Evolutionary conservation across 371 early-diverging fungal genomes (phyloP).

Genomic region (Dichotomocladium elegans): DNA sequence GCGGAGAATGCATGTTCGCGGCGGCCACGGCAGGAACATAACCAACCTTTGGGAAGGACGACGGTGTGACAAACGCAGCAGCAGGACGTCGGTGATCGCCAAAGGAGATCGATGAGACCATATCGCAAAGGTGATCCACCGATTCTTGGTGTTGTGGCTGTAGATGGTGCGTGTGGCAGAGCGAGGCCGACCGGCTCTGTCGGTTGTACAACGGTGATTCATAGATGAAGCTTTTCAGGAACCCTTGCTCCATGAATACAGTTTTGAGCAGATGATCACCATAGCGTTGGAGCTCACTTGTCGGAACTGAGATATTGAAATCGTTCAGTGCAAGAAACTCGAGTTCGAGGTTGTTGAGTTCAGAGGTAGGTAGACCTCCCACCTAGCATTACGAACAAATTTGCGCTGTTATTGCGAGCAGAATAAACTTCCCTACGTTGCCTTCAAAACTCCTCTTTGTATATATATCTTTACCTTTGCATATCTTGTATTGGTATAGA

Average conservation of each 20-base stretch:
- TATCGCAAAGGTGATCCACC: conserved; percentile 13
- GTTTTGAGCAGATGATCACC: conserved; percentile 45
- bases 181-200: conserved; percentile 33
- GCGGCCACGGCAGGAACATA: no score
- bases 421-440: background rate
- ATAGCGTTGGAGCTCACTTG: conserved; percentile 43
- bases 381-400: no score
- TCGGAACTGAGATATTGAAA: conserved; percentile 58
- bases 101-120: background rate
- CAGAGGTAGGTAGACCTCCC: conserved; percentile 75
- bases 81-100: conserved; percentile 8
- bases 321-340: conserved; percentile 67
- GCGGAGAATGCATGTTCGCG: no score
- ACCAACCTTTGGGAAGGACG: no score
- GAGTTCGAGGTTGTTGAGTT: conserved; percentile 78
- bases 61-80: conserved; percentile 8
- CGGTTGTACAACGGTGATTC: conserved; percentile 14
- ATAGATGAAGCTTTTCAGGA: conserved; percentile 18
- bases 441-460: background rate
- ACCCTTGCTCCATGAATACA: conserved; percentile 30
- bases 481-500: conserved; percentile 77
- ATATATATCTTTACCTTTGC: conserved; percentile 63
- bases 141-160: conserved; percentile 5
- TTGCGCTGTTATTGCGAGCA: no score
- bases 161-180: conserved; percentile 2